Conservation (phyloP, 1,284 basidiomycete genomes). For the Cutaneotrichosporon cavernicola region DNA sequence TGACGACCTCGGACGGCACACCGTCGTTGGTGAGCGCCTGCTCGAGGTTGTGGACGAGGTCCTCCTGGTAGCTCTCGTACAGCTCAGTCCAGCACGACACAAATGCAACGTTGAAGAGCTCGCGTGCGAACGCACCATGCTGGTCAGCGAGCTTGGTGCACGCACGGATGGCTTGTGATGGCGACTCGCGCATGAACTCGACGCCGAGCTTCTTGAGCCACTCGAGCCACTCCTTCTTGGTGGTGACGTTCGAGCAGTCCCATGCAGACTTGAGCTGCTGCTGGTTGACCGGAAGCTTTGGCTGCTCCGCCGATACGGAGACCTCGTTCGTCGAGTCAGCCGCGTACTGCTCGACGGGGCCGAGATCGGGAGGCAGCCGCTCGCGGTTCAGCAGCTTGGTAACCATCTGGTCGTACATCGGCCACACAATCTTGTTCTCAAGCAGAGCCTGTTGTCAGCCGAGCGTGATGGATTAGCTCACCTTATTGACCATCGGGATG, state of each 20-base stretch:
- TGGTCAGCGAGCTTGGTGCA: conserved; percentile 92
- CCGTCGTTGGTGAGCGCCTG: conserved; percentile 75
- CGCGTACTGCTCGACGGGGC: conserved; percentile 54
- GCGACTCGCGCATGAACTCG: conserved; percentile 97
- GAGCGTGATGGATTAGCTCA: conserved; percentile 45
- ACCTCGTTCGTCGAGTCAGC: conserved; percentile 32
- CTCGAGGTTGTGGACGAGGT: conserved; percentile 88
- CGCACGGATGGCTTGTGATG: conserved; percentile 92
- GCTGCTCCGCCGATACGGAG: conserved; percentile 62
- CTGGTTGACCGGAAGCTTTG: conserved; percentile 93
- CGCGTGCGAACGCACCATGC: conserved; percentile 86
- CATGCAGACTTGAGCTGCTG: conserved; percentile 96
- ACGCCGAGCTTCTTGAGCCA: conserved; percentile 94
- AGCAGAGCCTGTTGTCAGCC: conserved; percentile 63
- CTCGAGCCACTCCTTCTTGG: conserved; percentile 88
- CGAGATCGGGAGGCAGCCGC: conserved; percentile 67
- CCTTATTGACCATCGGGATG: conserved; percentile 95
- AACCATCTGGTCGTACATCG: conserved; percentile 84
- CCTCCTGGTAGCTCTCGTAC: conserved; percentile 95
- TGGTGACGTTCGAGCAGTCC: conserved; percentile 80
- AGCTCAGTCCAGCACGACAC: conserved; percentile 97
- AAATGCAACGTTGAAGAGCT: conserved; percentile 97
- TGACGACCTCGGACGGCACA: conserved; percentile 88
- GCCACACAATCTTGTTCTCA: conserved; percentile 76
- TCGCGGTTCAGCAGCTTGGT: conserved; percentile 89